Evolutionary conservation across 2,329 filamentous ascomycete species (phyloP), one percentile per base, ranked within the genome.

Genomic region (Chrysoporthe deuterocubensis): DNA sequence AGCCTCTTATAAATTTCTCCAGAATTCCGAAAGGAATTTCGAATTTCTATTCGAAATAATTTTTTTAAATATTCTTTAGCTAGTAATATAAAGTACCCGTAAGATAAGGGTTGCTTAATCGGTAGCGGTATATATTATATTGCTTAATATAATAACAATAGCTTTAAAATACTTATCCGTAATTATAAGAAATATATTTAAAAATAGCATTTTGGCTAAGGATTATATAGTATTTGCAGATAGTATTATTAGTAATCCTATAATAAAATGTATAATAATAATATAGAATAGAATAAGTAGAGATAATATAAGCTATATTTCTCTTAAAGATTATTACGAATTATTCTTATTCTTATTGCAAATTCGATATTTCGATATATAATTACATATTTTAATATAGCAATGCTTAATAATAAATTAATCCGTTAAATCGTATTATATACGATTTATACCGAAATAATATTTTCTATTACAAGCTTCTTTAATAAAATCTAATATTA

Each of bases 301-400:
- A 26, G 2, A 26, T 26, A 26, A 26, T 26, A 26, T 26, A 2
- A 1, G 26, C 26, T 26, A 2, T 26, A 26, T 26, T 26, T 26
- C 26, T 1, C 1, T 26, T 26, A 26, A 26, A 26, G 0, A 2
- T 26, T 26, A 2, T 2, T 26, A 0, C 2, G 2, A 26, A 2
- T 26, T 26, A 26, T 26, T 26, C 0, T 26, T 26, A 26, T 26
- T 2, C 2, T 26, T 2, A 2, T 26, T 26, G 0, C 0, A 26
- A 26, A 2, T 2, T 26, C 2, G 2, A 26, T 26, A 26, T 26
- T 2, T 26, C 26, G 26, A 26, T 26, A 26, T 26, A 26, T 26
- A 26, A 26, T 26, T 26, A 2, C 0, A 26, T 26, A 26, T 26
- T 26, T 26, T 26, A 2, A 1, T 2, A 26, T 26, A 26, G 18